Percentiles rank a stretch among this genome's conserved stretches.
Conservation (phyloP, 1,284 basidiomycete species). For the Sanghuangporus weigelae region DNA sequence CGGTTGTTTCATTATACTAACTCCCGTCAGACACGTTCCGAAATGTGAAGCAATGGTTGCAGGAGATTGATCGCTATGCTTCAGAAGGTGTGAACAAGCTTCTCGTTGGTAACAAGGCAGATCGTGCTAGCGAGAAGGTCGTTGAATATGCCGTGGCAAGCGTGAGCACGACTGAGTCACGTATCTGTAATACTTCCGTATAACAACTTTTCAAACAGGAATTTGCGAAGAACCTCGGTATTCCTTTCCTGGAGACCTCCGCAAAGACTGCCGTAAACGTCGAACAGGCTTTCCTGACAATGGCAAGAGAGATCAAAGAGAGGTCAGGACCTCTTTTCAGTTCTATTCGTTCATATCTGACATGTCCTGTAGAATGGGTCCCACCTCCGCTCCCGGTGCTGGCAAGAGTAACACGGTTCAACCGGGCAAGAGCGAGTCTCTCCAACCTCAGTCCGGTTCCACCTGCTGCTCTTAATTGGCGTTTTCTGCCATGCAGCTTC, state of each 20-base stretch:
- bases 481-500: not conserved
- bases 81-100: constrained; percentile 99
- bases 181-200: not conserved
- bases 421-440: constrained; percentile 43
- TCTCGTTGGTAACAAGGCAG: constrained; percentile 97
- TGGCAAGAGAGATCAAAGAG: constrained; percentile 99
- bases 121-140: constrained; percentile 97
- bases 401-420: constrained; percentile 57
- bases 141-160: constrained; percentile 98
- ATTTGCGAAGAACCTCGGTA: constrained; percentile 92
- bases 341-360: constrained; percentile 11
- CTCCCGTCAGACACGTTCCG: constrained; percentile 78
- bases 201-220: constrained; percentile 46
- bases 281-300: constrained; percentile 98
- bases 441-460: constrained; percentile 14
- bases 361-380: constrained; percentile 58
- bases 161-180: constrained; percentile 39
- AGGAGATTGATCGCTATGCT: constrained; percentile 99
- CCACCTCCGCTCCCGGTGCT: constrained; percentile 63
- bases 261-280: constrained; percentile 99
- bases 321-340: constrained; percentile 40
- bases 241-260: constrained; percentile 98
- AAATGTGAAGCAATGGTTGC: constrained; percentile 99
- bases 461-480: constrained; percentile 16
- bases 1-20: not conserved